A percentile compares a stretch with the other conserved stretches of the same genome.
phyloP scores from a whole-genome alignment of 2,329 filamentous ascomycete species.

The Hypocreales sp. region DNA sequence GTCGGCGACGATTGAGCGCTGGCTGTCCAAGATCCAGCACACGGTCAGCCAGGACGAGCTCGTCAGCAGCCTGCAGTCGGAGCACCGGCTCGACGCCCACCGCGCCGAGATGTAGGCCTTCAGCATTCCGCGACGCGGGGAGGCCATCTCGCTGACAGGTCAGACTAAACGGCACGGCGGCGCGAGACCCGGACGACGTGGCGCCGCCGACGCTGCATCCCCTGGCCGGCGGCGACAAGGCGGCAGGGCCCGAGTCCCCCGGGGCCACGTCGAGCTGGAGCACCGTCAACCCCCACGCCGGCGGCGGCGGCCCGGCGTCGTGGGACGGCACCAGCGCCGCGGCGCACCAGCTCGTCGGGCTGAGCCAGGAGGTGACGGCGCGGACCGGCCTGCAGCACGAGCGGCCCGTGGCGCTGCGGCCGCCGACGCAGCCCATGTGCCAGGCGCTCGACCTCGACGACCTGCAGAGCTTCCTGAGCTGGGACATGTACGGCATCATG shows the following conservation, averaged over 20 bases:
- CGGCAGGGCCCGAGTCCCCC: constrained; percentile 1
- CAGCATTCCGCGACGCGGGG: no score
- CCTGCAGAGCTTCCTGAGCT: constrained; percentile 21
- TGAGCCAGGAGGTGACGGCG: constrained; percentile 9
- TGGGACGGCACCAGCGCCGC: constrained; percentile 13
- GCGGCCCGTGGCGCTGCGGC: constrained; percentile 14
- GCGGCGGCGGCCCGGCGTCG: constrained; percentile 5
- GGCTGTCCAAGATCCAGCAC: constrained; percentile 21
- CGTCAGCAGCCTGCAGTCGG: constrained; percentile 7
- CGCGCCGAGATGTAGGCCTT: constrained; percentile 8
- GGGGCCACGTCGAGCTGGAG: constrained; percentile 7
- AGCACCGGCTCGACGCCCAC: constrained; percentile 8
- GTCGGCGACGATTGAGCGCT: constrained; percentile 22
- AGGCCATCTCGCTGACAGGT: no score
- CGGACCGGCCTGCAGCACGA: constrained; percentile 21
- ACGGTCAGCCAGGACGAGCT: constrained; percentile 9
- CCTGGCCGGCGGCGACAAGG: constrained; percentile 6
- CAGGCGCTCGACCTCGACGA: constrained; percentile 21
- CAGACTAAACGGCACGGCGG: constrained; percentile 3
- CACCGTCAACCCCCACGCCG: constrained; percentile 7
- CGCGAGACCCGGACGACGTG: constrained; percentile 5
- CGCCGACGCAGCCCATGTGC: constrained; percentile 13
- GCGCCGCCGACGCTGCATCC: constrained; percentile 10
- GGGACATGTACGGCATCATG: constrained; percentile 25
- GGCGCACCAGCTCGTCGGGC: constrained; percentile 11